Evolutionary conservation across 345 rosid species (phyloP), one percentile per base, ranked within the genome.

Genomic region (Populus deltoides): DNA sequence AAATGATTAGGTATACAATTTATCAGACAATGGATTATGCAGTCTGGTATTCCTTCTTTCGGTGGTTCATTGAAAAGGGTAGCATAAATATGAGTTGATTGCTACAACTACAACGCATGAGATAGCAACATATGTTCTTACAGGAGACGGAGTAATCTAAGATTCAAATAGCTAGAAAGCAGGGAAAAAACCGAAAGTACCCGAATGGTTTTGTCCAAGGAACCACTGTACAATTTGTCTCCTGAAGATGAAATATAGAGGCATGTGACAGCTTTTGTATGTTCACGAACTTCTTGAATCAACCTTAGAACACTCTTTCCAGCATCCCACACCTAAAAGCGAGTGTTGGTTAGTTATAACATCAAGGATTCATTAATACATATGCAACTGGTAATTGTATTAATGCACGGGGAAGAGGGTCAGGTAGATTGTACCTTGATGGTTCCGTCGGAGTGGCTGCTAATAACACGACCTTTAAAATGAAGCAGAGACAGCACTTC

Each of bases 391-490:
- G 15, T 1, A 72, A 72, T 72, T 9, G 27, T 63, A 35, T 35
- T 3, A 12, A 41, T 8, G n/a, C 22, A 10, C 17, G 31, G 76
- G 13, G 29, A 12, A 39, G 24, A 38, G 10, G 27, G 6, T 25
- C 69, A 27, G 55, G 63, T 24, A 39, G 41, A 61, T 57, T 71
- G 57, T 8, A 87, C 94, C 94, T 91, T 91, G 73, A 91, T 86
- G 36, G 92, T 88, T 75, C 94, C 94, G 72, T 89, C 94, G 2
- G 92, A 87, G 80, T 91, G 92, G 76, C 94, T 79, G 86, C 91
- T 88, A 29, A 91, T 22, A 66, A 91, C 66, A 24, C 87, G 80
- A 70, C 87, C 86, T 76, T 86, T 88, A 4, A 86, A 51, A 73
- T 86, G 82, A 66, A 81, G 78, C 82, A 89, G 82, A 70, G 87